phyloP scores from a whole-genome alignment of 2,329 filamentous ascomycete genomes.

The Ceratocystiopsis brevicomis region DNA sequence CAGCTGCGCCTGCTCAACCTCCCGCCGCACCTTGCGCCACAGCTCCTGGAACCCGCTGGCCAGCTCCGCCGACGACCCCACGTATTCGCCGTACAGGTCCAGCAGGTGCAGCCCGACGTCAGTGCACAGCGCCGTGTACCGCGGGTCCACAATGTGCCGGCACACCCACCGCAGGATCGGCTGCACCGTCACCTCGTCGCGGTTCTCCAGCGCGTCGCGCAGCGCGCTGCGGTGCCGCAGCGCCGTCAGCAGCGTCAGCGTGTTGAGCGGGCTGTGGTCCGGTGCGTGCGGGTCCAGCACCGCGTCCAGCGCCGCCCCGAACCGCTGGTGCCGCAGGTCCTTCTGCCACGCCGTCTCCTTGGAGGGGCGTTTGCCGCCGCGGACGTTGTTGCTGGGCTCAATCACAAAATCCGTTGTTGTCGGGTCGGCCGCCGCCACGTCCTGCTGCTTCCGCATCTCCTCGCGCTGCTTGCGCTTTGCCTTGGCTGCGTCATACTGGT shows the following conservation, averaged over 20 bases:
- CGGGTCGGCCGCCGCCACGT: slow-evolving; percentile 44
- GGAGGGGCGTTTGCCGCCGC: slow-evolving; percentile 32
- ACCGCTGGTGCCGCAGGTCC: slow-evolving; percentile 60
- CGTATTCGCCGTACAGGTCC: slow-evolving; percentile 70
- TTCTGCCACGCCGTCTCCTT: slow-evolving; percentile 59
- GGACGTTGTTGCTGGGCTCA: slow-evolving; percentile 18
- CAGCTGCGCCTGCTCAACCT: slow-evolving; percentile 68
- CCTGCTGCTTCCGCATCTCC: slow-evolving; percentile 25
- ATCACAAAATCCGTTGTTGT: slow-evolving; percentile 60
- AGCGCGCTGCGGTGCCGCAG: slow-evolving; percentile 77
- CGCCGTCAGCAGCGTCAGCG: slow-evolving; percentile 63
- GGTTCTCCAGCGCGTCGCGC: slow-evolving; percentile 56
- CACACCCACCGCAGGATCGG: slow-evolving; percentile 72
- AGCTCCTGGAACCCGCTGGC: slow-evolving; percentile 50
- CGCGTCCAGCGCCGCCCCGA: slow-evolving; percentile 58
- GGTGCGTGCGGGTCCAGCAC: slow-evolving; percentile 39
- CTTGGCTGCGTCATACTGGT: slow-evolving; percentile 54
- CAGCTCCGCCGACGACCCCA: slow-evolving; percentile 55
- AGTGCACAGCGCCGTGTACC: slow-evolving; percentile 61
- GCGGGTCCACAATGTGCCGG: slow-evolving; percentile 63
- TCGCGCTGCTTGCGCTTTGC: slow-evolving; percentile 45
- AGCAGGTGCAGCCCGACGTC: slow-evolving; percentile 68
- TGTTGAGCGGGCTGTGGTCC: slow-evolving; percentile 39
- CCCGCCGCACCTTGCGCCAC: slow-evolving; percentile 49
- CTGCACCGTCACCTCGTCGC: slow-evolving; percentile 64